A percentile compares a stretch with the other conserved stretches of the same genome.
phyloP scores from a whole-genome alignment of 2,329 filamentous ascomycete genomes.

The Kalaharituber pfeilii region DNA sequence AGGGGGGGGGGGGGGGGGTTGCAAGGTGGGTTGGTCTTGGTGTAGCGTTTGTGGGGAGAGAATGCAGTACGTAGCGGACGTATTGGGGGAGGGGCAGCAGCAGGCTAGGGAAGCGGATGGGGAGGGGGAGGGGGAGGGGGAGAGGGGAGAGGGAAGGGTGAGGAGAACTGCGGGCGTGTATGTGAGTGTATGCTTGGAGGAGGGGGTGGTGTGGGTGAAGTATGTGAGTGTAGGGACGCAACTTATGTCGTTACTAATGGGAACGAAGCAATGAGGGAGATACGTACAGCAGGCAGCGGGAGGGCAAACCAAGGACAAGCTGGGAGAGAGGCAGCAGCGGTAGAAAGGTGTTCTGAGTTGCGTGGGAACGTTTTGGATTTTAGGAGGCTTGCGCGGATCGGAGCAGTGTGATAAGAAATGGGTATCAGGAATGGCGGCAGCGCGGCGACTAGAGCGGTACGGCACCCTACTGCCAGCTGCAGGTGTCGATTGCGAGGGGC shows the following conservation, averaged over 20 bases:
- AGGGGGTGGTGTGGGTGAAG: conserved; percentile 3
- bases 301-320: not conserved
- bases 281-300: not conserved
- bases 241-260: not conserved
- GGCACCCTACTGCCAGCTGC: too few species aligned
- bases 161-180: too few species aligned
- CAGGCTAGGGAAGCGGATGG: not conserved
- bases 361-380: not conserved
- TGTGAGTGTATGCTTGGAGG: not conserved
- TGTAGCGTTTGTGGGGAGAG: not conserved
- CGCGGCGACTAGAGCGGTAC: not conserved
- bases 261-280: not conserved
- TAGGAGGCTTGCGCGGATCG: not conserved
- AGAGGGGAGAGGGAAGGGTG: not conserved
- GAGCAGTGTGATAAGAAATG: not conserved
- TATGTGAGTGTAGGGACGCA: conserved; percentile 7
- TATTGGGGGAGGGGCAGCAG: not conserved
- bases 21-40: too few species aligned
- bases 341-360: not conserved
- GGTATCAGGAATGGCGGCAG: not conserved
- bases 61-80: not conserved
- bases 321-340: not conserved
- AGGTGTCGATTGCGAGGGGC: not conserved
- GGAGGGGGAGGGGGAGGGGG: not conserved
- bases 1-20: not conserved